These are phyloP conservation scores for Ceratopteris richardii DNA, from an alignment of 75 land plant species.

Conservation along the genomic window DNA sequence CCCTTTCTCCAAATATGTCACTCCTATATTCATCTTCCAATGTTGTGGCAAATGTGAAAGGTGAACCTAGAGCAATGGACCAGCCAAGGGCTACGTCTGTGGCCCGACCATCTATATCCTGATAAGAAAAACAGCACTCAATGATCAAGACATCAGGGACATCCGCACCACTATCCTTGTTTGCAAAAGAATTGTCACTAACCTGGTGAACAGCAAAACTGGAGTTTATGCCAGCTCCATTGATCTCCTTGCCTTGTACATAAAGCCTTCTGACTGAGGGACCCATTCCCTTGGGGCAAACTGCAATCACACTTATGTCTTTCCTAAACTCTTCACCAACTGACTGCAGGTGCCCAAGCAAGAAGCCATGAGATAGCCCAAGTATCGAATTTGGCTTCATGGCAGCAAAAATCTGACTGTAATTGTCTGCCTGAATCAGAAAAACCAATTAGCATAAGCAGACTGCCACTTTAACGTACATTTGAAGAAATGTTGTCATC, in stretches of 20 bases:
- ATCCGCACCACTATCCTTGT: too few relatives aligned
- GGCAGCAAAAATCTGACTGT: slow-evolving; percentile 72
- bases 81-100: slow-evolving; percentile 93
- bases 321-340: slow-evolving; percentile 72
- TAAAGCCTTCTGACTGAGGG: slow-evolving; percentile 94
- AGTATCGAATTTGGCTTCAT: slow-evolving; percentile 94
- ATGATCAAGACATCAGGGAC: too few relatives aligned
- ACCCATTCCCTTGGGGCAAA: slow-evolving; percentile 97
- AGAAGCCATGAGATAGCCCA: slow-evolving; percentile 94
- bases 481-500: not conserved
- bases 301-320: slow-evolving; percentile 94
- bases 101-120: slow-evolving; percentile 95
- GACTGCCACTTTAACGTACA: not conserved
- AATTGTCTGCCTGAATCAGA: slow-evolving; percentile 78
- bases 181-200: too few relatives aligned
- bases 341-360: slow-evolving; percentile 94
- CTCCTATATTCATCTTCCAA: slow-evolving; percentile 92
- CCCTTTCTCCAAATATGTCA: slow-evolving; percentile 92
- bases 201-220: slow-evolving; percentile 99
- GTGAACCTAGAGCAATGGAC: slow-evolving; percentile 89
- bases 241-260: slow-evolving; percentile 95
- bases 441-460: not conserved
- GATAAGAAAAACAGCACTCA: too few relatives aligned
- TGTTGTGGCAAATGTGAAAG: slow-evolving; percentile 87
- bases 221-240: slow-evolving; percentile 98